Evolutionary conservation across 2,329 filamentous ascomycete species (phyloP), one percentile per base, ranked within the genome.

Genomic region (Sporothrix sp.): DNA sequence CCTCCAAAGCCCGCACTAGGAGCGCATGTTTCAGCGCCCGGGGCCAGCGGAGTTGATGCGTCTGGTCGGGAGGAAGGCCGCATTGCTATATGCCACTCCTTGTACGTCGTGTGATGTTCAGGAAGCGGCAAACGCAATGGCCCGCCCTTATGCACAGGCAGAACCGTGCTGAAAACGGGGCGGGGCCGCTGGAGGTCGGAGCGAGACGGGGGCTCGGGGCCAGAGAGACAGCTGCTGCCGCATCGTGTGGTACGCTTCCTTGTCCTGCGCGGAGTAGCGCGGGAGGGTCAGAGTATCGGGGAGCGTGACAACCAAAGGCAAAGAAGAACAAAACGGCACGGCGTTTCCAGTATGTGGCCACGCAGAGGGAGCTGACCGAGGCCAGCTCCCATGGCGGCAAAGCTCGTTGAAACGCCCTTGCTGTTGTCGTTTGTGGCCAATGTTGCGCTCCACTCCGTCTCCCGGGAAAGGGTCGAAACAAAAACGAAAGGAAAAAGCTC

Each of bases 41-140:
- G 32, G 30, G 18, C 43, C 66, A 61, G 60, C 60, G 63, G 68
- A 66, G 73, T 65, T 79, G 69, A 79, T 79, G 75, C 75, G 74
- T 69, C 73, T 74, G 75, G 71, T 68, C 73, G 27, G 27, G 11
- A 23, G 27, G 64, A 69, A 70, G 67, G 32, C 38, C 23, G 35
- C 56, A 56, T 52, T 66, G 66, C 65, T 65, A 65, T 62, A 70
- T 69, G 52, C 61, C 59, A 67, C 66, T 65, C 18, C 28, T 42
- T 36, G 8, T 16, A 5, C 7, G 43, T 35, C 30, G 7, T 9
- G 4, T 7, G 40, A 35, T 30, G 33, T n/a, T n/a, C 23, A 27
- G 16, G 38, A 27, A n/a, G 11, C 20, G 32, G 8, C 7, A n/a
- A 28, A 13, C 16, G 36, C 8, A 23, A 48, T 45, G 39, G 39